Evolutionary conservation across 2,329 filamentous ascomycete genomes (phyloP).

Genomic region (Colletotrichum brevisporum): DNA sequence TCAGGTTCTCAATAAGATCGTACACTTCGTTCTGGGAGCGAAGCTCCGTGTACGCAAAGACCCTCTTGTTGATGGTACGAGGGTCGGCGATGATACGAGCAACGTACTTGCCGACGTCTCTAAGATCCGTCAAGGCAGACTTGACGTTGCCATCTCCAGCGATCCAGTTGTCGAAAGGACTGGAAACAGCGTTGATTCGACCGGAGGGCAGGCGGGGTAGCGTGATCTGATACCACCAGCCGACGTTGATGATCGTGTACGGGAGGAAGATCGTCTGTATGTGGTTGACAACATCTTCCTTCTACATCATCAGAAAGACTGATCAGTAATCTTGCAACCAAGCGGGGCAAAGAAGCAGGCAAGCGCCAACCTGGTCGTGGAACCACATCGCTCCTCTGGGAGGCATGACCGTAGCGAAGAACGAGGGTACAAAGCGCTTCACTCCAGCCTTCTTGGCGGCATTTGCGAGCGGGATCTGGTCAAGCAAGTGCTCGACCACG

Average conservation of each 20-base stretch:
- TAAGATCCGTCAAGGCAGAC: slow-evolving; percentile 61
- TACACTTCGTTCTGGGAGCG: slow-evolving; percentile 62
- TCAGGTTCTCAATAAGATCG: slow-evolving; percentile 60
- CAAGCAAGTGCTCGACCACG: slow-evolving; percentile 49
- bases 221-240: slow-evolving; percentile 70
- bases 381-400: slow-evolving; percentile 50
- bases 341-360: neutral
- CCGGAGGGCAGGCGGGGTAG: slow-evolving; percentile 45
- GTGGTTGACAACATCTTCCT: slow-evolving; percentile 65
- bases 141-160: slow-evolving; percentile 60
- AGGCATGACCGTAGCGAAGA: slow-evolving; percentile 61
- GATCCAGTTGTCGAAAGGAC: slow-evolving; percentile 50
- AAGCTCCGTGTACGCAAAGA: slow-evolving; percentile 64
- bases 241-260: slow-evolving; percentile 71
- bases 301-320: slow-evolving; percentile 43
- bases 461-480: slow-evolving; percentile 61
- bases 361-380: slow-evolving; percentile 42
- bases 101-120: slow-evolving; percentile 68
- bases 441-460: slow-evolving; percentile 65
- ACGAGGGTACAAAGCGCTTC: slow-evolving; percentile 66
- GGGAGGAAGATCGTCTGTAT: slow-evolving; percentile 63
- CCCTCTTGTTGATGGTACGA: slow-evolving; percentile 66
- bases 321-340: neutral
- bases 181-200: slow-evolving; percentile 40
- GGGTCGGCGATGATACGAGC: slow-evolving; percentile 65